Base-by-base conservation (phyloP, 2,329 filamentous ascomycete species). In the Claviceps maximensis region DNA sequence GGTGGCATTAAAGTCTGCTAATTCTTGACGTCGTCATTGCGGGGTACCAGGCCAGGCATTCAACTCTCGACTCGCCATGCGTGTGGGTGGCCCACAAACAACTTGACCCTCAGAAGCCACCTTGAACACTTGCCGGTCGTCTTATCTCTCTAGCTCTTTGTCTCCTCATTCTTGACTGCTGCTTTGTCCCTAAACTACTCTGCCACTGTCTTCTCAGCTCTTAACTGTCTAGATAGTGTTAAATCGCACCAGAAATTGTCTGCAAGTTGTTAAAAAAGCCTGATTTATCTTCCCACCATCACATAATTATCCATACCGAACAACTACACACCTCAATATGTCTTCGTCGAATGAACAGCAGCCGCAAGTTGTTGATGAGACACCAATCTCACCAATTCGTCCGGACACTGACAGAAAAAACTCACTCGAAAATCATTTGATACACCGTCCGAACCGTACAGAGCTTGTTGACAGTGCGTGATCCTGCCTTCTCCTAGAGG, bases 391-490 rank as follows among this genome's bases (percentile, higher is more conserved):
- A 27, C 74, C 78, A 51, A 64, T 74, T 53, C 71, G 77, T 74
- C 44, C 78, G 77, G 55, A 71, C 74, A 58, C 69, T 25, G 71
- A 65, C 44, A 76, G 80, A 61, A 80, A 78, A 66, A 83, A 87
- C 72, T 88, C 84, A 4, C 75, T 89, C 13, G 84, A 87, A 68
- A 81, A 83, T 61, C 81, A 87, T 62, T 74, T 89, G 52, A 78
- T 83, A 65, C 80, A 83, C 61, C 85, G 88, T 42, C 86, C 86
- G 25, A 80, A 89, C 23, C 82, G 86, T 54, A 79, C 88, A 38
- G 82, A 88, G 62, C 76, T 96, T 23, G 74, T 95, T 57, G 86
- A 93, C 65, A 86, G 87, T 90, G 73, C 57, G 80, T 70, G 46
- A 38, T 13, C 47, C 47, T n/a, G 12, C 15, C n/a, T 41, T 15